Evolutionary conservation across 2,329 filamentous ascomycete genomes (phyloP), one percentile per base, ranked within the genome.

Genomic region (Hypocrella siamensis): DNA sequence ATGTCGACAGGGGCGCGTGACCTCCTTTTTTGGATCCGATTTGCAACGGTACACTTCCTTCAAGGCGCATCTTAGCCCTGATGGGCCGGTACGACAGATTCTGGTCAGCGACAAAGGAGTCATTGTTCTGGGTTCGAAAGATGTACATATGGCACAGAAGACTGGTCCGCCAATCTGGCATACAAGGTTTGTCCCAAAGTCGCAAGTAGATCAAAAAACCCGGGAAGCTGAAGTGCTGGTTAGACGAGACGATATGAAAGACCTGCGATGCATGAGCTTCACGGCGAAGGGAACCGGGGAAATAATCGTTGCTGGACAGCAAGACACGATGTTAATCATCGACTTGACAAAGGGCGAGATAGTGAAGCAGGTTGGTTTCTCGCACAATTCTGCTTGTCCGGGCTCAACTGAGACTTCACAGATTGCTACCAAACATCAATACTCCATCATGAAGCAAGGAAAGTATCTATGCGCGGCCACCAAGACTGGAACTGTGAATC

Each of bases 211-310:
- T 22, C 18, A 21, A 29, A 28, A 11, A 6, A 18, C 22, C 15
- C 15, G 7, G 27, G 17, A 30, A 18, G 32, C 44, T 52, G 35
- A 53, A 28, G 4, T 14, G 14, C 22, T n/a, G 19, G 11, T 12
- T 26, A 81, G 77, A 40, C 67, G 75, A 46, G 63, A 74, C 18
- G 78, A 79, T 34, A 93, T 96, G 78, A 74, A 69, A 40, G 83
- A 94, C 48, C 61, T 98, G 40, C 74, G 75, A 44, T 96, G 90
- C 55, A 96, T 96, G 85, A 88, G 80, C 51, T 94, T 93, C 50
- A 92, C 84, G 2, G 85, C 82, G 18, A 85, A 85, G 47, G 79
- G 79, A 7, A 82, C 80, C 17, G 70, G 72, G 11, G 80, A 93
- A 47, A 77, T 98, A 35, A 61, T 98, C 15, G 81, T 88, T 21